A percentile compares a stretch with the other conserved stretches of the same genome.
These are phyloP conservation scores for Tetrahymena elliotti DNA, from an alignment of 73 alveolate genomes.

Conservation along the genomic window DNA sequence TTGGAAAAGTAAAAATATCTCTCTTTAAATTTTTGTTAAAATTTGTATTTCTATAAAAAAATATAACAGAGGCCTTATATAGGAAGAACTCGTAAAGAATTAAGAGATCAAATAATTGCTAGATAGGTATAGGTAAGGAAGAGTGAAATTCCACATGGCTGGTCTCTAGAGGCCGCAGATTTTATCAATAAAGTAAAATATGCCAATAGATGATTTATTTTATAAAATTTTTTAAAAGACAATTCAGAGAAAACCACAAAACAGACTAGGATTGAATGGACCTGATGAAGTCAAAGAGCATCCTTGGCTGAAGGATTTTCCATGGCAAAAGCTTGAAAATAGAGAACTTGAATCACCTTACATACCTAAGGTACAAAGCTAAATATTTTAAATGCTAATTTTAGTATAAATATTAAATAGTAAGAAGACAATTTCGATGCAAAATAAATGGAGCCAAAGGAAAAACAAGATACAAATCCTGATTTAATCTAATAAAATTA, in stretches of 20 bases:
- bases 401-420: neutral
- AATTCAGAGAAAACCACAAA: conserved; percentile 54
- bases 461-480: conserved; percentile 33
- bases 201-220: neutral
- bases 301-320: conserved; percentile 91
- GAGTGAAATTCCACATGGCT: conserved; percentile 82
- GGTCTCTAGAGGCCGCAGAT: conserved; percentile 96
- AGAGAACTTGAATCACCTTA: conserved; percentile 78
- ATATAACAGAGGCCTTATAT: conserved; percentile 77
- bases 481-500: conserved; percentile 8
- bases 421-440: conserved; percentile 49
- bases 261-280: conserved; percentile 87
- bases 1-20: conserved; percentile 42
- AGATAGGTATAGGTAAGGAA: conserved; percentile 70
- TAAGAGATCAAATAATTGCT: conserved; percentile 88
- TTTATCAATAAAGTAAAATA: conserved; percentile 67
- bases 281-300: conserved; percentile 89
- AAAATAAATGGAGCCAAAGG: conserved; percentile 30
- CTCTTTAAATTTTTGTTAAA: neutral
- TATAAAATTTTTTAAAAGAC: conserved; percentile 29
- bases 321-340: conserved; percentile 73
- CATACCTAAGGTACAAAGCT: conserved; percentile 43
- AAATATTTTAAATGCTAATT: neutral
- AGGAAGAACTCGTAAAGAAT: conserved; percentile 90
- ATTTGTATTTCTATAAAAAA: neutral